Base-by-base conservation (phyloP, 495 filamentous ascomycete species). In the Lepraria neglecta region DNA sequence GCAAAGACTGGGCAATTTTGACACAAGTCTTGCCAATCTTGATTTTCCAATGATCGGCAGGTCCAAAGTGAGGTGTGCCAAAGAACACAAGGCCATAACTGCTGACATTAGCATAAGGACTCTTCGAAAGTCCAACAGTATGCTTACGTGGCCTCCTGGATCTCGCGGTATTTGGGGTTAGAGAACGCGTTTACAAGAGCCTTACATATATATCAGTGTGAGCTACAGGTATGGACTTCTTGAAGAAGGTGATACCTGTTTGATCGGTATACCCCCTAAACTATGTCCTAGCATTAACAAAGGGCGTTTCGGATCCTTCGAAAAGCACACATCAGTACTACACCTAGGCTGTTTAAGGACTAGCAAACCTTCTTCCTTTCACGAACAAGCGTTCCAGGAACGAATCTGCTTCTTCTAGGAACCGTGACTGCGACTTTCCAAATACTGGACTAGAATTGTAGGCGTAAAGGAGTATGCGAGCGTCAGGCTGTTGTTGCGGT, bases 81-180 rank as follows among this genome's bases (percentile, higher is more conserved):
- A 64, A 64, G 35, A 64, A 64, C 0, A 64, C 11, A 11, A 64
- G 48, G 3, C 62, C 62, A 33, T 56, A 56, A 3, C 50, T 61
- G 17, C 12, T 27, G 15, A n/a, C 1, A 9, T 55, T 40, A 55
- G 59, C 42, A n/a, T 27, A 10, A 61, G 6, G 31, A 21, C n/a
- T 33, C 17, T 14, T 31, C 10, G 11, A 4, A 7, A 2, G 7
- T 11, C 6, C 43, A 12, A 21, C 5, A 30, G 6, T 21, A 30
- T 31, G 24, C 59, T 61, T 27, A 61, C 59, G 59, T 61, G 7
- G 50, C 12, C 11, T 56, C 30, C 15, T 47, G 35, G 6, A 61
- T 61, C 19, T 21, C 38, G 0, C 14, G 52, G 24, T 61, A 56
- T 27, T 7, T 55, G n/a, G 38, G 21, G 35, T 61, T 56, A 28